Evolutionary conservation across 176 grass and related monocot species (phyloP).

Genomic region (Dendrocalamus sinicus): DNA sequence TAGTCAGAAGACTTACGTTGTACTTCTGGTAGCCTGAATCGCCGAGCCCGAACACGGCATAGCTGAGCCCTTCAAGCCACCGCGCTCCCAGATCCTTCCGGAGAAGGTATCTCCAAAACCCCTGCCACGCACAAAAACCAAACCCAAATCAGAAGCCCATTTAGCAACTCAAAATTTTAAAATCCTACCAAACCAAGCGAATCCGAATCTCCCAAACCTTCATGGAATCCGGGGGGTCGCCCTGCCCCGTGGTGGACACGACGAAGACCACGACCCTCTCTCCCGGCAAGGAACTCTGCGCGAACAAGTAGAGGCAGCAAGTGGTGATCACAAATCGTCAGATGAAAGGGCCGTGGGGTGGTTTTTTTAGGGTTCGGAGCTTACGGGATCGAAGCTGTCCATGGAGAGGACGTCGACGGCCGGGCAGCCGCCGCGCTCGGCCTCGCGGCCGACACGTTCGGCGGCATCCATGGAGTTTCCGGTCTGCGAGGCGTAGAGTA

Average conservation of each 20-base stretch:
- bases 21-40: slow-evolving; percentile 99
- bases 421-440: slow-evolving; percentile 84
- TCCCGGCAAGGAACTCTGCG: slow-evolving; percentile 59
- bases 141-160: slow-evolving; percentile 24
- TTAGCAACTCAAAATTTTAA: background rate
- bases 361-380: slow-evolving; percentile 21
- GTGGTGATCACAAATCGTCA: background rate
- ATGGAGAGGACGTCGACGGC: slow-evolving; percentile 73
- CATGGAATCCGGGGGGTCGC: slow-evolving; percentile 88
- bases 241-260: slow-evolving; percentile 91
- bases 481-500: slow-evolving; percentile 84
- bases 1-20: slow-evolving; percentile 57
- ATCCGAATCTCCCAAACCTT: slow-evolving; percentile 52
- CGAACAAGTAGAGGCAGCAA: background rate
- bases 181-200: background rate
- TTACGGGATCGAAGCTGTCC: slow-evolving; percentile 76
- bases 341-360: background rate
- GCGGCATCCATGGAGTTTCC: slow-evolving; percentile 84
- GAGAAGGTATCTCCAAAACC: slow-evolving; percentile 79
- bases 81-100: slow-evolving; percentile 55
- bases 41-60: slow-evolving; percentile 86
- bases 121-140: slow-evolving; percentile 36
- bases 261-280: slow-evolving; percentile 76
- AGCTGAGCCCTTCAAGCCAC: slow-evolving; percentile 68
- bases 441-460: slow-evolving; percentile 77